Evolutionary conservation across 257 asterid genomes (phyloP).

Genomic region (Mentha longifolia): DNA sequence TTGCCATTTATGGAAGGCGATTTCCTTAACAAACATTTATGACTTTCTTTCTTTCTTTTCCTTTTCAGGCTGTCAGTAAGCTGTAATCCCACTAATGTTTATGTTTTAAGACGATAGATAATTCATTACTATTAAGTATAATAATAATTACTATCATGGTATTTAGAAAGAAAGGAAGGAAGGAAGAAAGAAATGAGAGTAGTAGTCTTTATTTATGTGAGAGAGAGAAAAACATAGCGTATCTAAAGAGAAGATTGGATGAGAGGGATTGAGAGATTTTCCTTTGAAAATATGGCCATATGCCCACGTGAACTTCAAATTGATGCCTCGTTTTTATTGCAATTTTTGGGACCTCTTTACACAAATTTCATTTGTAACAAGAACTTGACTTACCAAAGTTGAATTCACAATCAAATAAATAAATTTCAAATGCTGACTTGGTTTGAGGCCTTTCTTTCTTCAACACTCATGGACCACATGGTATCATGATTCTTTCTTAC

Average conservation of each 20-base stretch:
- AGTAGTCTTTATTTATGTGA: no score
- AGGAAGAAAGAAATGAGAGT: not conserved
- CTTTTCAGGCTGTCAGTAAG: conserved; percentile 29
- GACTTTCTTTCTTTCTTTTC: not conserved
- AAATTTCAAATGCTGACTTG: not conserved
- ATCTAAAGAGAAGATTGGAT: conserved; percentile 60
- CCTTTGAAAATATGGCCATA: conserved; percentile 53
- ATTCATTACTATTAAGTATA: not conserved
- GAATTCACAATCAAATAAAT: no score
- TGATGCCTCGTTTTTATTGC: conserved; percentile 26
- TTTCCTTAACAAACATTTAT: conserved; percentile 6
- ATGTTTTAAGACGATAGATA: not conserved
- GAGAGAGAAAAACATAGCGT: conserved; percentile 36
- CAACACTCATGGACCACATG: conserved; percentile 37
- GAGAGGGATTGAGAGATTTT: conserved; percentile 57
- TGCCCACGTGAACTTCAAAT: conserved; percentile 55
- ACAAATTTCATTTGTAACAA: not conserved
- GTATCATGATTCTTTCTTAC: not conserved
- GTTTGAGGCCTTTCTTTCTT: conserved; percentile 6
- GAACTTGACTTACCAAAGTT: not conserved
- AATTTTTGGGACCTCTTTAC: conserved; percentile 48
- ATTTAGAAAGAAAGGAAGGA: no score
- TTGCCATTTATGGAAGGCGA: conserved; percentile 53
- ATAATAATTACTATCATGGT: not conserved
- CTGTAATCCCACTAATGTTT: conserved; percentile 16